Evolutionary conservation across 768 basidiomycete species (phyloP), one percentile per base, ranked within the genome.

Genomic region (Lentinula boryana): DNA sequence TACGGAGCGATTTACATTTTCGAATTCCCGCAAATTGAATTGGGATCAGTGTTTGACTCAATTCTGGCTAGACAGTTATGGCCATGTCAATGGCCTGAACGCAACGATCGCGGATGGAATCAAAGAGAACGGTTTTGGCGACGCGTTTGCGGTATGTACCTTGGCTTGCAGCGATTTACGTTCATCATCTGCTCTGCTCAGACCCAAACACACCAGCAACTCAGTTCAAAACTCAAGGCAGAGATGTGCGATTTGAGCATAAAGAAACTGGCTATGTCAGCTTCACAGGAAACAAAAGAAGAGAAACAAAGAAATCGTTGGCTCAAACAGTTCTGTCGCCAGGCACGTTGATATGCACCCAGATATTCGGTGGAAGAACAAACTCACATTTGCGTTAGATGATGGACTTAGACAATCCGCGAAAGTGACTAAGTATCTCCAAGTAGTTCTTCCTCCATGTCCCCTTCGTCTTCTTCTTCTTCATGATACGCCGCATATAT

Each of bases 21-120:
- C 71, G 50, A 69, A 71, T 36, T 77, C 80, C 23, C 82, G 84
- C 21, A 62, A 65, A 1, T 69, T 75, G 3, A 84, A 86, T 61
- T 88, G 86, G 86, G 74, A 78, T 36, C 83, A 85, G 61, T 88
- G 87, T 67, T 69, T 87, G 13, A 88, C 86, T 86, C 83, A 84
- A 65, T 61, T 86, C 60, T 82, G 81, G 75, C 74, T 87, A 31
- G 80, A 84, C 59, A 78, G 75, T 58, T 78, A 76, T 38, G 85
- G 85, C 13, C 70, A 71, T 12, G 68, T 74, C 5, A 9, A 69
- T 68, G 21, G 68, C 65, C 49, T 69, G 50, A 54, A 68, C 62
- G 41, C 62, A 61, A n/a, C 65, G 63, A 46, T 72, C 65, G 63
- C 62, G 57, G 9, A 52, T 36, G 51, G 50, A 27, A 40, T 51